Percentiles rank a stretch among this genome's conserved stretches.
Conservation (phyloP, 1,284 basidiomycete genomes). For the Cryptococcus amylolentus region DNA sequence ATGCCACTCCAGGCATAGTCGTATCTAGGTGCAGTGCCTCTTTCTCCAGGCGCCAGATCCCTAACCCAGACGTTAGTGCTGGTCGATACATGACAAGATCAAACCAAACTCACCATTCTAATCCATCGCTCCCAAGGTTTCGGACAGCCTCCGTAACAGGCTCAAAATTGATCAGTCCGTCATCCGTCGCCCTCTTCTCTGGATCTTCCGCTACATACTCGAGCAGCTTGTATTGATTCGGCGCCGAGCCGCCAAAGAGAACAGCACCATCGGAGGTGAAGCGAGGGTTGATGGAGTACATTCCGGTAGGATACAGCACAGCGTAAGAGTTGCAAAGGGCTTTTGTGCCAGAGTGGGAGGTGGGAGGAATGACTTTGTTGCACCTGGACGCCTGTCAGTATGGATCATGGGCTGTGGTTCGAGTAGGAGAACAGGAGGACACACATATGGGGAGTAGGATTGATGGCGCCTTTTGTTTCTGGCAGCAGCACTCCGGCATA, state of each 20-base stretch:
- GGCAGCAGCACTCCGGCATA: conserved; percentile 19
- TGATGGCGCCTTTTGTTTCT: conserved; percentile 17
- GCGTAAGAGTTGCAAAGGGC: conserved; percentile 21
- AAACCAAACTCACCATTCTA: conserved; percentile 14
- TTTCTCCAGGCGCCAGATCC: conserved; percentile 4
- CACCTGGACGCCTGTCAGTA: conserved; percentile 1
- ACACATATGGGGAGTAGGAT: conserved; percentile 21
- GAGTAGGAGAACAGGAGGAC: not conserved
- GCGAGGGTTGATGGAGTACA: conserved; percentile 22
- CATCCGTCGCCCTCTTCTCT: conserved; percentile 12
- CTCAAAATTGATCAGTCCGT: conserved; percentile 23
- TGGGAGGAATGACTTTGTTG: conserved; percentile 22
- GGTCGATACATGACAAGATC: not conserved
- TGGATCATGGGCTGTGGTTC: not conserved
- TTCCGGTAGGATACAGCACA: conserved; percentile 14
- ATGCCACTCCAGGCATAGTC: conserved; percentile 32
- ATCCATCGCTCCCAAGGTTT: conserved; percentile 10
- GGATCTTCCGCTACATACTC: conserved; percentile 18
- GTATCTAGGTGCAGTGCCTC: conserved; percentile 12
- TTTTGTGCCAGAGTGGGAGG: conserved; percentile 16
- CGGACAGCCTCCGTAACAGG: conserved; percentile 22
- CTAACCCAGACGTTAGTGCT: conserved; percentile 6
- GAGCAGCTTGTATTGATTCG: conserved; percentile 13
- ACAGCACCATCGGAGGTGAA: conserved; percentile 14
- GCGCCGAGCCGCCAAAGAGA: conserved; percentile 19